Evolutionary conservation across 1,284 basidiomycete genomes (phyloP), one percentile per base, ranked within the genome.

Genomic region (Vanrija sp.): DNA sequence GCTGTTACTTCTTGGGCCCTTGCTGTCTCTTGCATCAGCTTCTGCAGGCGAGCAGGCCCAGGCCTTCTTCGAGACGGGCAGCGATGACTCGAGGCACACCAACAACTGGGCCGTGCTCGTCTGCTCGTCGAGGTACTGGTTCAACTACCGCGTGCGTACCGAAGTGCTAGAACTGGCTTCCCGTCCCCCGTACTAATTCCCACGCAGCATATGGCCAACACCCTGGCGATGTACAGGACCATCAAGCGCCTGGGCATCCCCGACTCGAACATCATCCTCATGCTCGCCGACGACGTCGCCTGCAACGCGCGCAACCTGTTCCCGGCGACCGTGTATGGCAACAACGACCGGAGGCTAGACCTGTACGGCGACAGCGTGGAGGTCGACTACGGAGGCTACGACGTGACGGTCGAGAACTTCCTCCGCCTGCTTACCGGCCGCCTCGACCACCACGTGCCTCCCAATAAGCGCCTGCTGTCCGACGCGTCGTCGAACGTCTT

Each of bases 61-160:
- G 31, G 31, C 31, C 10, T 31, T 31, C 31, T 31, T 31, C 31
- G 31, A 31, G 12, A 31, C 31, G 4, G 12, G 31, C 31, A 31
- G 12, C 12, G 15, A 12, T 14, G 31, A 31, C 4, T 31, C 31
- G 12, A 31, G 64, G 45, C 91, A 95, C 67, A 94, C 95, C 3
- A 98, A 98, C 71, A 98, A 98, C 73, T 98, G 95, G 95, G 95
- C 95, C 0, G 94, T 99, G 1, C 80, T 98, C 22, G 93, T 98
- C 2, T 94, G 89, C 67, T 82, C 96, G 0, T 95, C 91, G 6
- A 78, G 94, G 56, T 97, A 94, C 71, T 97, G 94, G 94, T 98
- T 98, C 81, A 98, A 98, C 73, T 98, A 98, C 69, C 80, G 95
- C 39, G 93, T 95, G 68, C 51, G 86, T 80, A 27, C 19, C n/a